phyloP scores from a whole-genome alignment of 768 basidiomycete genomes.

The Lactarius trivialis region DNA sequence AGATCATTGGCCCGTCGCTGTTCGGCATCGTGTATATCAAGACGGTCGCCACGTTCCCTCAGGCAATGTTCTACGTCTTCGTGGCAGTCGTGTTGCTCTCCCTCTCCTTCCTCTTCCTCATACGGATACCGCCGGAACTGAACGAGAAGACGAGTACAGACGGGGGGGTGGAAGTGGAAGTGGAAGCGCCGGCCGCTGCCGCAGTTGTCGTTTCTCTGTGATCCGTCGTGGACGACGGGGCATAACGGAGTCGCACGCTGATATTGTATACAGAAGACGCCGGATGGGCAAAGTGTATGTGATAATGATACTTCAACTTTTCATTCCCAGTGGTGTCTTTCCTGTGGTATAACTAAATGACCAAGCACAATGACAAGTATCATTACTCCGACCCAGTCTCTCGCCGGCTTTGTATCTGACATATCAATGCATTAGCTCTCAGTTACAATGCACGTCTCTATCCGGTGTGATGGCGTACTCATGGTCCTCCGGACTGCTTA shows the following conservation, averaged over 20 bases:
- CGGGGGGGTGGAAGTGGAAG: background rate
- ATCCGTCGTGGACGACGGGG: background rate
- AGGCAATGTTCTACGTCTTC: slow-evolving; percentile 61
- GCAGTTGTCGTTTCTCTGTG: background rate
- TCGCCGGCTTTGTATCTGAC: too few relatives aligned
- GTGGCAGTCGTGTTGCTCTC: slow-evolving; percentile 36
- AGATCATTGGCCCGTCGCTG: slow-evolving; percentile 63
- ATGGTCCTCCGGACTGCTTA: too few relatives aligned
- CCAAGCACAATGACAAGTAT: too few relatives aligned
- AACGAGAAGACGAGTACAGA: background rate
- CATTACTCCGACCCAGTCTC: too few relatives aligned
- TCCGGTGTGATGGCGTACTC: too few relatives aligned
- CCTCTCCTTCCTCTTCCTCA: slow-evolving; percentile 40
- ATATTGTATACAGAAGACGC: background rate
- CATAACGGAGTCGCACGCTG: background rate
- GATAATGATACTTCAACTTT: background rate
- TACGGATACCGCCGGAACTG: slow-evolving; percentile 34
- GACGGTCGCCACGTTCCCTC: slow-evolving; percentile 65
- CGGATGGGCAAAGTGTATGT: background rate
- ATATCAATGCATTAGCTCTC: too few relatives aligned
- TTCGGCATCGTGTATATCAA: slow-evolving; percentile 66
- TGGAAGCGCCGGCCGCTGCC: background rate
- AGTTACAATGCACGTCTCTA: too few relatives aligned
- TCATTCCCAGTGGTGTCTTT: too few relatives aligned
- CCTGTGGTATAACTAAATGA: too few relatives aligned